Percentiles rank a stretch among this genome's conserved stretches.
phyloP scores from a whole-genome alignment of 768 basidiomycete genomes.

The Boletus barrowsii region DNA sequence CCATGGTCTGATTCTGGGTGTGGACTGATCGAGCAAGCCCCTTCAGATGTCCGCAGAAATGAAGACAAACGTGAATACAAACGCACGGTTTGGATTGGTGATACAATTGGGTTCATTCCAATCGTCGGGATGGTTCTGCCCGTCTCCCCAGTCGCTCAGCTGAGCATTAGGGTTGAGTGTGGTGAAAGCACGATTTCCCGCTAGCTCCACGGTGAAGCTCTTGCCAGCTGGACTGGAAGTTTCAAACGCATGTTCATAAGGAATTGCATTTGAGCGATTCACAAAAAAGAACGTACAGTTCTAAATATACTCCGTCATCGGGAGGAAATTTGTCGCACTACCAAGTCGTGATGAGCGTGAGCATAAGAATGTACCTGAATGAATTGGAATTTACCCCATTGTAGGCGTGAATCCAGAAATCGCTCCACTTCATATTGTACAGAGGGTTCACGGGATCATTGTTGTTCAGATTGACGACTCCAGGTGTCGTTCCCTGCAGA shows the following conservation, averaged over 20 bases:
- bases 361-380: background rate
- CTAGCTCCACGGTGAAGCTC: background rate
- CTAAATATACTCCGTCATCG: background rate
- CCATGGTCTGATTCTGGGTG: constrained; percentile 5
- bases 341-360: background rate
- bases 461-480: background rate
- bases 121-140: background rate
- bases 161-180: background rate
- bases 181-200: constrained; percentile 2
- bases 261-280: background rate
- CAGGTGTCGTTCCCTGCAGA: constrained; percentile 1
- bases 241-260: background rate
- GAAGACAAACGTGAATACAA: background rate
- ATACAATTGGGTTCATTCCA: background rate
- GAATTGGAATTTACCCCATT: background rate
- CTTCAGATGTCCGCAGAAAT: background rate
- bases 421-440: background rate
- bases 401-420: constrained; percentile 6
- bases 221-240: constrained; percentile 2
- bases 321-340: constrained; percentile 7
- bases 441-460: background rate
- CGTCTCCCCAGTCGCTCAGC: constrained; percentile 3
- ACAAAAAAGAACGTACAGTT: constrained; percentile 7
- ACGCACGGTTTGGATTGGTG: constrained; percentile 12
- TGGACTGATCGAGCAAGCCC: constrained; percentile 6